These are phyloP conservation scores for Fusarium acutatum DNA, from an alignment of 2,329 filamentous ascomycete genomes.

Conservation along the genomic window DNA sequence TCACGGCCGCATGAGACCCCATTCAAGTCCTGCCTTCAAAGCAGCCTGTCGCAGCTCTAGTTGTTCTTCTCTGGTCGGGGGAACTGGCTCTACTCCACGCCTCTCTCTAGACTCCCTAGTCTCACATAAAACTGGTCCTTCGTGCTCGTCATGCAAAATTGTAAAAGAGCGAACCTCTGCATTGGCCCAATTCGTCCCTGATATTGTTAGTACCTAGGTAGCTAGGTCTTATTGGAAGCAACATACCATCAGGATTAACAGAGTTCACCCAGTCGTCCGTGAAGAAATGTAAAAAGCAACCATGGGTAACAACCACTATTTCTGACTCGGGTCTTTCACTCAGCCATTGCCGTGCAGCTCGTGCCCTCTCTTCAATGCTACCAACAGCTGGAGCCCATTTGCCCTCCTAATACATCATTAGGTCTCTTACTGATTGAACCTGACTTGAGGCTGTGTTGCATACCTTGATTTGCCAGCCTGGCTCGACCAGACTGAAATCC, in stretches of 20 bases:
- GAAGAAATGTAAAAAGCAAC: not conserved
- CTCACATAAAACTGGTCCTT: not conserved
- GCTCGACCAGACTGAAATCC: not conserved
- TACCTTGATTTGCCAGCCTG: not conserved
- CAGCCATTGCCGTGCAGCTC: not conserved
- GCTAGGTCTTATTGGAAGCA: accelerated
- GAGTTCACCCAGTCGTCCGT: not conserved
- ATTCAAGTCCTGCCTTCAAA: not conserved
- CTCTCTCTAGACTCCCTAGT: not conserved
- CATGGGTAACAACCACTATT: not conserved
- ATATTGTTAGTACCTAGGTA: accelerated
- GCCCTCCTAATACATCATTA: not conserved
- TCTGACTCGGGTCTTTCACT: not conserved
- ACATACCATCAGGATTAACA: not conserved
- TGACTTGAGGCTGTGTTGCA: accelerated
- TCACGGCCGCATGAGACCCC: not conserved
- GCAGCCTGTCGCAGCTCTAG: not conserved
- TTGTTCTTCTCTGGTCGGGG: not conserved
- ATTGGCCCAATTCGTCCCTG: not conserved
- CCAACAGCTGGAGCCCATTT: not conserved
- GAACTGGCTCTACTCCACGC: not conserved
- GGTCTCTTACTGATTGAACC: accelerated
- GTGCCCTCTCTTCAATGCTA: not conserved
- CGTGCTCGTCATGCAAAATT: accelerated
- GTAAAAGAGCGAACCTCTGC: not conserved